Evolutionary conservation across 345 rosid genomes (phyloP).

Genomic region (Linum tenue): DNA sequence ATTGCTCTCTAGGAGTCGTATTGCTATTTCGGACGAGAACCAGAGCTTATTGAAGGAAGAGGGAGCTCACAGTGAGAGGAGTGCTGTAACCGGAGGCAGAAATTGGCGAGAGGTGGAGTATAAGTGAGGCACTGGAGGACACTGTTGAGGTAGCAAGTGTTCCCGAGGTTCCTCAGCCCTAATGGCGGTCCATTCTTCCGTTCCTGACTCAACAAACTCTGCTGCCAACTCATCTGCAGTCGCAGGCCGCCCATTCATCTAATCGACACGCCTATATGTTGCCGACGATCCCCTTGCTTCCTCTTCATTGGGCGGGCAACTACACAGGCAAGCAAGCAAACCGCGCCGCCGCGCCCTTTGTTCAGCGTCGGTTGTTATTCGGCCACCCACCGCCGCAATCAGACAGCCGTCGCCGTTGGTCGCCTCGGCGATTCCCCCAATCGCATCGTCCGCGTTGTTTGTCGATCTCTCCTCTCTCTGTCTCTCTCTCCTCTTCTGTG

Average conservation of each 20-base stretch:
- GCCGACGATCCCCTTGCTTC: neutral
- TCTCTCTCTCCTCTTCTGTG: neutral
- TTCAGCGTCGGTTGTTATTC: neutral
- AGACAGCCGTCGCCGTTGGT: neutral
- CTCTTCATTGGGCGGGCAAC: constrained; percentile 12
- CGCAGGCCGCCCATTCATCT: constrained; percentile 31
- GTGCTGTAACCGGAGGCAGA: constrained; percentile 76
- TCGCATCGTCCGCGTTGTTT: constrained; percentile 2
- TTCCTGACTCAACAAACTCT: constrained; percentile 68
- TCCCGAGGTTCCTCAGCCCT: constrained; percentile 92
- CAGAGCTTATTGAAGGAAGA: too few relatives aligned
- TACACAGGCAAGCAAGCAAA: neutral
- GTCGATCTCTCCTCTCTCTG: neutral
- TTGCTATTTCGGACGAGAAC: too few relatives aligned
- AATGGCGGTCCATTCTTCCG: constrained; percentile 75
- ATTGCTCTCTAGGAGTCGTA: neutral
- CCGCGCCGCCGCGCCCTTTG: neutral
- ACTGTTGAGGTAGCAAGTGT: constrained; percentile 93
- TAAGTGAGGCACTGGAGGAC: constrained; percentile 89
- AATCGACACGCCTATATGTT: neutral
- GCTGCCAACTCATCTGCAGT: constrained; percentile 93
- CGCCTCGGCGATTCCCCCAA: constrained; percentile 5
- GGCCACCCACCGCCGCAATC: neutral
- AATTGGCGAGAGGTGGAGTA: constrained; percentile 97
- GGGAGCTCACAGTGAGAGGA: constrained; percentile 54